Evolutionary conservation across 1,139 yeast genomes (phyloP), one percentile per base, ranked within the genome.

Genomic region (Yamadazyma oceani): DNA sequence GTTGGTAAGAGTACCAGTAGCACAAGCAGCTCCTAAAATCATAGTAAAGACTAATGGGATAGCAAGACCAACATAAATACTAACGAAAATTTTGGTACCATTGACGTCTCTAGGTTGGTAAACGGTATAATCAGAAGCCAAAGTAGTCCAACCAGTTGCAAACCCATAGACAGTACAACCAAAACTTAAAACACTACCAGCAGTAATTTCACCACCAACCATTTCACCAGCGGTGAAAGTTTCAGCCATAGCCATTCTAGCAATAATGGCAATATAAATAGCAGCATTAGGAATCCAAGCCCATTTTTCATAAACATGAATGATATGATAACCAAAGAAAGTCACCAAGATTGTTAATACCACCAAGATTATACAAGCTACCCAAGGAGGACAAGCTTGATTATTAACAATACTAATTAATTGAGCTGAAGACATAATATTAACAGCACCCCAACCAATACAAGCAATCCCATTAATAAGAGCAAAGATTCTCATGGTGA

Each of bases 371-470:
- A 89, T 58, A 61, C 94, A 82, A 27, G 94, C 96, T 21, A 87
- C 96, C 94, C 95, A 85, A 28, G 92, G 83, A 28, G 96, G 96
- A 43, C 85, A 70, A 37, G 70, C 69, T 23, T 75, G 76, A 53
- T 75, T 66, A 63, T 86, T 85, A 46, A 88, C 82, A 58, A 85
- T 79, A 62, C 83, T 81, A 48, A 89, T 70, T 54, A 88, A 69
- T 59, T 87, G 94, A 16, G 96, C 95, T 19, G 92, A 80, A 14
- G 88, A 85, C 78, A 88, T 85, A 46, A 88, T 85, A 64, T 88
- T 89, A 34, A 87, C 92, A 14, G 95, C 86, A 62, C 94, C 88
- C 96, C 96, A 89, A 49, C 97, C 96, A 46, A 89, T 77, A 74
- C 96, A 86, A 11, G 95, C 92, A 52, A 88, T 61, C 54, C 81